phyloP scores from a whole-genome alignment of 2,329 filamentous ascomycete genomes.

The Phyllosticta ampelicida region DNA sequence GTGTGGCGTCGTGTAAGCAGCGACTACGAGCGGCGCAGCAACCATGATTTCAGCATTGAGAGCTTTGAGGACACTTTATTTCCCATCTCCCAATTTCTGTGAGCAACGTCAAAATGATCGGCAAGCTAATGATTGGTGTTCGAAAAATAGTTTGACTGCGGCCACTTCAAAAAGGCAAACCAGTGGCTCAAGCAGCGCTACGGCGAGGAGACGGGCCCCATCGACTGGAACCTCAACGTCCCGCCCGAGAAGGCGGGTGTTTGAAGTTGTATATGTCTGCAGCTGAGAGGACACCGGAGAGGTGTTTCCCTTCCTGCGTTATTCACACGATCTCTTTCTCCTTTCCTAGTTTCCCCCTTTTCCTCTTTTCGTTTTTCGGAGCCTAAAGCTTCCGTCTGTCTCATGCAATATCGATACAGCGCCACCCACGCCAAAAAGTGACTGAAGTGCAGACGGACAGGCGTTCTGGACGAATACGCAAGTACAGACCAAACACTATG shows the following conservation, averaged over 20 bases:
- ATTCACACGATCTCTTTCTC: too few relatives aligned
- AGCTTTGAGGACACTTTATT: slow-evolving; percentile 4
- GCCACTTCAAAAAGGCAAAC: slow-evolving; percentile 72
- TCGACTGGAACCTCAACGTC: slow-evolving; percentile 68
- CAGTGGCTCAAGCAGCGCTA: slow-evolving; percentile 74
- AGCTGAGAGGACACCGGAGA: too few relatives aligned
- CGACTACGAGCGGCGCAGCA: background rate
- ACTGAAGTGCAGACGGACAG: too few relatives aligned
- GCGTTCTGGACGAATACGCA: too few relatives aligned
- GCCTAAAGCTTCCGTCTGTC: background rate
- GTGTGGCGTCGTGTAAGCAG: background rate
- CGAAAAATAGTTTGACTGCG: slow-evolving; percentile 52
- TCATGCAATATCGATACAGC: background rate
- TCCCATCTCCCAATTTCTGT: background rate
- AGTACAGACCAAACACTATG: too few relatives aligned
- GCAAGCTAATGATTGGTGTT: background rate
- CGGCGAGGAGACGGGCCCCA: slow-evolving; percentile 58
- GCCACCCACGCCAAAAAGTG: background rate
- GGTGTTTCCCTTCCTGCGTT: too few relatives aligned
- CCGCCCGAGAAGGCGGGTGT: slow-evolving; percentile 32
- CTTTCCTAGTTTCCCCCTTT: too few relatives aligned
- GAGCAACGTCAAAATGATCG: background rate
- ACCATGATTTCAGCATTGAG: slow-evolving; percentile 1
- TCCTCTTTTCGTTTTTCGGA: too few relatives aligned
- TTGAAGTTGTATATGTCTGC: slow-evolving; percentile 10